A percentile compares a stretch with the other conserved stretches of the same genome.
These are phyloP conservation scores for Pulveroboletus ravenelii DNA, from an alignment of 768 basidiomycete species.

Conservation along the genomic window DNA sequence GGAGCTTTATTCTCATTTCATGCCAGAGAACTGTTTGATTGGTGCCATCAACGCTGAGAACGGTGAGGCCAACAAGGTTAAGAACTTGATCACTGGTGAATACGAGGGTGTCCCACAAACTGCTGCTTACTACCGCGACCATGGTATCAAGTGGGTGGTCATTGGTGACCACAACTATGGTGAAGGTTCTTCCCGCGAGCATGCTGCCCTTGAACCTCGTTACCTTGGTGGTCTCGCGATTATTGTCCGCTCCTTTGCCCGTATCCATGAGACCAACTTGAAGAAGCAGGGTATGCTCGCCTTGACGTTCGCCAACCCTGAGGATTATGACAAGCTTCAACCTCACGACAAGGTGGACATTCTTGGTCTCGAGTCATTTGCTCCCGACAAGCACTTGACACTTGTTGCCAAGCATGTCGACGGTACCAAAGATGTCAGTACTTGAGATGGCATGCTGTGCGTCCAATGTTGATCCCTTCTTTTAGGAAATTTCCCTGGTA, in stretches of 20 bases:
- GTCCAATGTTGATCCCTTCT: constrained; percentile 13
- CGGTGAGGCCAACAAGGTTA: constrained; percentile 92
- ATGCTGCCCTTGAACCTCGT: constrained; percentile 93
- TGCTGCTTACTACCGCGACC: constrained; percentile 83
- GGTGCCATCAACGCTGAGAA: constrained; percentile 97
- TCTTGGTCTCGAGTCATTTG: constrained; percentile 81
- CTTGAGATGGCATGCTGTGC: not conserved
- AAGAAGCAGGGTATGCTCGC: constrained; percentile 99
- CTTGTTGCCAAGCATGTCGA: constrained; percentile 79
- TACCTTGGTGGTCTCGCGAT: constrained; percentile 94
- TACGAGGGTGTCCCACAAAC: constrained; percentile 82
- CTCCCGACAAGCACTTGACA: constrained; percentile 88
- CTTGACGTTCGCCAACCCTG: constrained; percentile 85
- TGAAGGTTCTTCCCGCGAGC: constrained; percentile 97
- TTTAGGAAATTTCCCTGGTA: constrained; percentile 66
- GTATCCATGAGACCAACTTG: constrained; percentile 97
- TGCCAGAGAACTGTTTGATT: constrained; percentile 88
- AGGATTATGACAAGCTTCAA: constrained; percentile 90
- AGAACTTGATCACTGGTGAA: constrained; percentile 85
- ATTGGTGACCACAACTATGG: constrained; percentile 96
- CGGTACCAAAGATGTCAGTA: constrained; percentile 61
- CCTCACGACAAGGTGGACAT: constrained; percentile 89
- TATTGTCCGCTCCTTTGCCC: constrained; percentile 94
- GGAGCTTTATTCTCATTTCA: constrained; percentile 3
- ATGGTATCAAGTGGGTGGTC: constrained; percentile 94